Base-by-base conservation (phyloP, 2,329 filamentous ascomycete genomes). In the Penicillium sp. region DNA sequence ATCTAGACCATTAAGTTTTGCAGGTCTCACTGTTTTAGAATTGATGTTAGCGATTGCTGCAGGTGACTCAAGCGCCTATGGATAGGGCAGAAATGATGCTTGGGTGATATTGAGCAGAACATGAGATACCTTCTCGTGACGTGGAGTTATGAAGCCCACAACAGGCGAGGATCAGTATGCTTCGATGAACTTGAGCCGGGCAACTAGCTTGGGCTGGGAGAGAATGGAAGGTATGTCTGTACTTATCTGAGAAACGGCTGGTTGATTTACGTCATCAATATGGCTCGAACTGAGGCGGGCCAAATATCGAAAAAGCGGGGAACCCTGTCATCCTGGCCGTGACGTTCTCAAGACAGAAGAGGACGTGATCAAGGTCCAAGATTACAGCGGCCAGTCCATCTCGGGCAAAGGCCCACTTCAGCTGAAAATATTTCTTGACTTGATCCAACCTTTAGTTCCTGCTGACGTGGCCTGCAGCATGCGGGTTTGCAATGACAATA, bases 211-310 rank as follows among this genome's bases (percentile, higher is more conserved):
- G 32, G 20, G 21, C 11, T 23, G 17, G 20, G 32, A 34, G 32
- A 34, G 32, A 34, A 34, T 34, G 32, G 32, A 34, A 34, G 32
- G 19, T n/a, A 17, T 34, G 32, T 34, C 32, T 34, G 32, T 34
- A 34, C 18, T 34, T 20, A 34, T 34, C 32, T 34, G 32, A 34
- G 32, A 23, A 23, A 23, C 21, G 11, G 32, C 17, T 15, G 19
- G 32, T 34, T 34, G 32, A 34, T 34, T 14, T 23, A 9, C 20
- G 32, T 21, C 32, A 34, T 34, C 32, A 20, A 23, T 34, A 34
- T 23, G 32, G 32, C 15, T 23, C 20, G 32, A 34, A 13, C 16
- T 34, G 20, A 11, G 32, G 32, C 21, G 21, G 21, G 21, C 21
- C 21, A 23, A 23, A 23, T 34, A 34, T 25, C 32, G 32, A 34